A percentile compares a stretch with the other conserved stretches of the same genome.
Conservation (phyloP, 768 basidiomycete genomes). For the Suillus placidus region DNA sequence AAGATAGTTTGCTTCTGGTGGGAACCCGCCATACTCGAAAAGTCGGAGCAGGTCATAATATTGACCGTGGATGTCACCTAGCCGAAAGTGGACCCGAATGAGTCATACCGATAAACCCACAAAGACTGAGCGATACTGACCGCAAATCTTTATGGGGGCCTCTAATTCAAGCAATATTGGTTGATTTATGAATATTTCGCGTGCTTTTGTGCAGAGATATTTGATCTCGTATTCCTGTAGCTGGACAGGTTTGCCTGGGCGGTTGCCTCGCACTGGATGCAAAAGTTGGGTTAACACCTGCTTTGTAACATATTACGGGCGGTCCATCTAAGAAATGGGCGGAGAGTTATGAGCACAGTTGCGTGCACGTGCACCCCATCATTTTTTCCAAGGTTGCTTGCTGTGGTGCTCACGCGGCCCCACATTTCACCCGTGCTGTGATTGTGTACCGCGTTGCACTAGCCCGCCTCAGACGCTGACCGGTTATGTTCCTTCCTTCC, state of each 20-base stretch:
- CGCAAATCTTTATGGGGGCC: constrained; percentile 99
- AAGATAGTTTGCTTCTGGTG: constrained; percentile 99
- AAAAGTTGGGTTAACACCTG: constrained; percentile 17
- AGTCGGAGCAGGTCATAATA: constrained; percentile 98
- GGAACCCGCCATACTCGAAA: constrained; percentile 99
- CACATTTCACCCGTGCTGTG: constrained; percentile 6
- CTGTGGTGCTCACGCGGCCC: constrained; percentile 10
- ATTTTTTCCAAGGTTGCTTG: constrained; percentile 15
- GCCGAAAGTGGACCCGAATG: constrained; percentile 22
- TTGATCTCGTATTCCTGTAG: constrained; percentile 99
- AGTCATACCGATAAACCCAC: constrained; percentile 23
- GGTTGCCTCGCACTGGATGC: constrained; percentile 87
- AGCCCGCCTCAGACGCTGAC: not conserved
- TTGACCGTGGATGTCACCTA: constrained; percentile 99
- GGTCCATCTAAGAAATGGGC: not conserved
- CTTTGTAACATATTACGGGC: constrained; percentile 3
- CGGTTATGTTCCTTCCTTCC: not conserved
- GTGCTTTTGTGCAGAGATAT: constrained; percentile 96
- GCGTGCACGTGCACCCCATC: constrained; percentile 5
- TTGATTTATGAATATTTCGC: constrained; percentile 99
- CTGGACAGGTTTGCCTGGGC: constrained; percentile 97
- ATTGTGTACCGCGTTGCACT: not conserved
- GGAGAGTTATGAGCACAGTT: constrained; percentile 7
- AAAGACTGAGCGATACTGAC: constrained; percentile 50
- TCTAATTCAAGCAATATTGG: constrained; percentile 97